A percentile compares a stretch with the other conserved stretches of the same genome.
Conservation (phyloP, 495 filamentous ascomycete species). For the Trichoderma gamsii region DNA sequence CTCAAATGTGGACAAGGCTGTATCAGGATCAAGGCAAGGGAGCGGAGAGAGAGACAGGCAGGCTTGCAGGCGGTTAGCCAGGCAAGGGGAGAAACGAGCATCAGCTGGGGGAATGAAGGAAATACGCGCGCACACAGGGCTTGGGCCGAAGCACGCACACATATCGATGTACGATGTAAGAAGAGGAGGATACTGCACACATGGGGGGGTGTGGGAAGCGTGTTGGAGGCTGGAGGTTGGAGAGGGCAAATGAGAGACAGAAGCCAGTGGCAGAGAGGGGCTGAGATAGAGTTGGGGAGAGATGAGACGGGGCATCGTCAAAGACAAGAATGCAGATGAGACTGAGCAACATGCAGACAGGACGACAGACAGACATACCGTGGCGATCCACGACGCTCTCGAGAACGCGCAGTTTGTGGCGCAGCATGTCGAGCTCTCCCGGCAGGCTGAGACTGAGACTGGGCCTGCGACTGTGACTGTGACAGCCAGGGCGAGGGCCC, state of each 20-base stretch:
- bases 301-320: neutral
- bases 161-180: neutral
- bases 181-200: neutral
- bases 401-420: conserved; percentile 40
- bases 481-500: conserved; percentile 27
- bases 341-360: neutral
- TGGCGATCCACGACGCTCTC: conserved; percentile 37
- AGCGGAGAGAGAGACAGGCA: neutral
- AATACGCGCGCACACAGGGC: conserved; percentile 7
- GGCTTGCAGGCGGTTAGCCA: neutral
- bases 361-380: conserved; percentile 32
- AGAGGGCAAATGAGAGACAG: neutral
- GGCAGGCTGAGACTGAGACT: conserved; percentile 36
- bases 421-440: conserved; percentile 42
- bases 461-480: neutral
- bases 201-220: neutral
- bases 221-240: neutral
- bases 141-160: neutral
- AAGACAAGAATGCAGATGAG: conserved; percentile 18
- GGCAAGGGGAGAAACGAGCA: neutral
- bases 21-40: conserved; percentile 5
- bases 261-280: neutral
- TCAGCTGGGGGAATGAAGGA: neutral
- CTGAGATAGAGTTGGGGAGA: neutral
- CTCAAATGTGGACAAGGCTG: conserved; percentile 12